A percentile compares a stretch with the other conserved stretches of the same genome.
Conservation (phyloP, 176 grass and related monocot species). For the Rhipidocladum racemiflorum region DNA sequence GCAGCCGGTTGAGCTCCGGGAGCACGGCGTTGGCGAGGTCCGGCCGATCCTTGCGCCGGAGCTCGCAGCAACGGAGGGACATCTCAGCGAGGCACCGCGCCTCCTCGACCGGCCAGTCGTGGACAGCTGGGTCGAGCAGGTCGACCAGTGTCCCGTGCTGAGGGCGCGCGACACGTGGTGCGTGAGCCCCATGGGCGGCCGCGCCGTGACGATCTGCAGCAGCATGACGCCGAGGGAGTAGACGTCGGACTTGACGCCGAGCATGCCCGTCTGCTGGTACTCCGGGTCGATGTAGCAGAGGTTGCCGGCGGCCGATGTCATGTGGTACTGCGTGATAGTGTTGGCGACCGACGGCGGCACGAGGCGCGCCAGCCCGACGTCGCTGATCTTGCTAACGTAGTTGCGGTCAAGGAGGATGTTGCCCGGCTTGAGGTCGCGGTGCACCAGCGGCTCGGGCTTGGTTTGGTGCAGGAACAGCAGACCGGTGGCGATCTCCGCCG, state of each 20-base stretch:
- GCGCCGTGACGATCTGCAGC: constrained; percentile 75
- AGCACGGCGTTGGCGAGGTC: constrained; percentile 74
- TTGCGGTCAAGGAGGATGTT: constrained; percentile 94
- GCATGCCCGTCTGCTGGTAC: constrained; percentile 90
- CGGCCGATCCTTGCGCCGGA: constrained; percentile 72
- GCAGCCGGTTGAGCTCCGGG: constrained; percentile 59
- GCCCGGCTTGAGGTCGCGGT: constrained; percentile 85
- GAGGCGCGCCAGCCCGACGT: constrained; percentile 81
- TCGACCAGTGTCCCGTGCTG: constrained; percentile 54
- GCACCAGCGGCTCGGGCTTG: constrained; percentile 78
- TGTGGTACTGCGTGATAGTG: constrained; percentile 49
- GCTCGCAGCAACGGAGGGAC: constrained; percentile 65
- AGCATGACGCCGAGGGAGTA: constrained; percentile 87
- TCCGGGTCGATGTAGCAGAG: constrained; percentile 92
- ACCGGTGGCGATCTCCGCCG: constrained; percentile 75
- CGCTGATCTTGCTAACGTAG: constrained; percentile 92
- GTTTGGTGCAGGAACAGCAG: constrained; percentile 90
- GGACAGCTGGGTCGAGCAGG: constrained; percentile 59
- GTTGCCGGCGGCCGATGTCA: constrained; percentile 62
- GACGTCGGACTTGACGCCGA: constrained; percentile 64
- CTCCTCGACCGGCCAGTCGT: constrained; percentile 72
- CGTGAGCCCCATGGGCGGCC: constrained; percentile 75
- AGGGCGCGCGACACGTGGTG: constrained; percentile 66
- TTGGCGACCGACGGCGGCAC: constrained; percentile 74
- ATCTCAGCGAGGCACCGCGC: constrained; percentile 59